Base-by-base conservation (phyloP, 805 yeast genomes). In the Wickerhamiella parazyma region DNA sequence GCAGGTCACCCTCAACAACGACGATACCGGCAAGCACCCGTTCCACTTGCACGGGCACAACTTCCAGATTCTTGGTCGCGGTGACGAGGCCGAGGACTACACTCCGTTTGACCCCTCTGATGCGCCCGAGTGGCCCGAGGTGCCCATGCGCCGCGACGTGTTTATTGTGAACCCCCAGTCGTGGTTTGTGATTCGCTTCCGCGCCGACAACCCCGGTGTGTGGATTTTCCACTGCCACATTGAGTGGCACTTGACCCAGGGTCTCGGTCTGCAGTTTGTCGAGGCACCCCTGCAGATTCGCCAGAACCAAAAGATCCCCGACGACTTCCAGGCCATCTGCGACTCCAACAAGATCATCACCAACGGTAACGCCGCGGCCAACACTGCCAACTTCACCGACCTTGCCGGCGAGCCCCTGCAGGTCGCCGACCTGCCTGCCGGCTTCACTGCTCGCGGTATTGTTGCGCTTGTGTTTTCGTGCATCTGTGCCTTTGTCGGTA, bases 181-280 rank as follows among this genome's bases (percentile, higher is more conserved):
- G 1, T 78, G 83, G 66, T 72, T 86, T 56, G 87, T 84, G 25
- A 58, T 89, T 49, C 75, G 97, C 60, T 89, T 86, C 71, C 75
- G 73, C 57, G 94, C 97, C 43, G 78, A 81, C 60, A 91, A 91
- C 63, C 98, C 97, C 25, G 98, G 98, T 68, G 87, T 87, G 36
- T 89, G 97, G 98, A 75, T 78, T 63, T 91, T 91, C 93, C 98
- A 89, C 68, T 89, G 98, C 66, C 98, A 89, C 62, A 81, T 91
- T 57, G 97, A 91, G 62, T 89, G 98, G 98, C 98, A 91, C 68
- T 73, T 89, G 70, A 72, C 78, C 57, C 97, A 91, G 69, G 98
- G 98, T 57, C 72, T 89, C 55, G 94, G 94, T 10, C 55, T 86
- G 45, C 68, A 71, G 9, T 66, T 91, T 36, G 66, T 89, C 44